Percentiles rank a stretch among this genome's conserved stretches.
phyloP scores from a whole-genome alignment of 2,329 filamentous ascomycete genomes.

The Apiospora kogelbergensis region DNA sequence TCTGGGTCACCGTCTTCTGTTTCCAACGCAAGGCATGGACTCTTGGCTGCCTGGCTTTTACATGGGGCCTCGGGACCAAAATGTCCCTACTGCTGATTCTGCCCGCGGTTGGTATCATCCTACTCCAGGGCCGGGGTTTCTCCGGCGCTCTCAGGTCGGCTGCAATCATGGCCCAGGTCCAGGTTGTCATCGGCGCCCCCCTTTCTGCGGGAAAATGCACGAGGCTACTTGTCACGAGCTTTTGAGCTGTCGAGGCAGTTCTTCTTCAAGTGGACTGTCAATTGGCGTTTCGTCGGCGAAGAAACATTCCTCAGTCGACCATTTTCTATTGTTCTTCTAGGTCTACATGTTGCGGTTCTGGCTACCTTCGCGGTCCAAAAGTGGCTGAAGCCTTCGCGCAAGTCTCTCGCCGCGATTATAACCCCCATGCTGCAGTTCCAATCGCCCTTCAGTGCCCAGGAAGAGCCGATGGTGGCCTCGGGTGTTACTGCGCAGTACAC shows the following conservation, averaged over 20 bases:
- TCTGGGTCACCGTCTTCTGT: constrained; percentile 78
- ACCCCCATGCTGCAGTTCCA: constrained; percentile 40
- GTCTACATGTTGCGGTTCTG: constrained; percentile 65
- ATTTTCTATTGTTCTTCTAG: constrained; percentile 69
- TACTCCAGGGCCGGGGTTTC: constrained; percentile 73
- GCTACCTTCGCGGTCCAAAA: constrained; percentile 62
- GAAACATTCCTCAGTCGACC: constrained; percentile 67
- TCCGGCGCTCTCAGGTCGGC: constrained; percentile 65
- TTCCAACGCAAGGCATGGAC: constrained; percentile 77
- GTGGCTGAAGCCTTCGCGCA: constrained; percentile 71
- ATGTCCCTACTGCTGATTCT: constrained; percentile 86
- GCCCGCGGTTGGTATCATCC: constrained; percentile 75
- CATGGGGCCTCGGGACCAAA: constrained; percentile 83
- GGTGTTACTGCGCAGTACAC: constrained; percentile 71
- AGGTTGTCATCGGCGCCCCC: constrained; percentile 68
- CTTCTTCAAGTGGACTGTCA: constrained; percentile 97
- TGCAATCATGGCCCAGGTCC: constrained; percentile 73
- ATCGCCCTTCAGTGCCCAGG: constrained; percentile 46
- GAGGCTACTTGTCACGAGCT: constrained; percentile 75
- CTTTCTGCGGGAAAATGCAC: constrained; percentile 65
- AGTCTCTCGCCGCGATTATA: constrained; percentile 55
- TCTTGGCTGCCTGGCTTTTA: constrained; percentile 70
- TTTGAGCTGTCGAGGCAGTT: constrained; percentile 93
- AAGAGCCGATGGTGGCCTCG: constrained; percentile 57
- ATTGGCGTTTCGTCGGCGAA: constrained; percentile 95